These are phyloP conservation scores for Exophiala lecanii-corni DNA, from an alignment of 2,329 filamentous ascomycete genomes.

Conservation along the genomic window DNA sequence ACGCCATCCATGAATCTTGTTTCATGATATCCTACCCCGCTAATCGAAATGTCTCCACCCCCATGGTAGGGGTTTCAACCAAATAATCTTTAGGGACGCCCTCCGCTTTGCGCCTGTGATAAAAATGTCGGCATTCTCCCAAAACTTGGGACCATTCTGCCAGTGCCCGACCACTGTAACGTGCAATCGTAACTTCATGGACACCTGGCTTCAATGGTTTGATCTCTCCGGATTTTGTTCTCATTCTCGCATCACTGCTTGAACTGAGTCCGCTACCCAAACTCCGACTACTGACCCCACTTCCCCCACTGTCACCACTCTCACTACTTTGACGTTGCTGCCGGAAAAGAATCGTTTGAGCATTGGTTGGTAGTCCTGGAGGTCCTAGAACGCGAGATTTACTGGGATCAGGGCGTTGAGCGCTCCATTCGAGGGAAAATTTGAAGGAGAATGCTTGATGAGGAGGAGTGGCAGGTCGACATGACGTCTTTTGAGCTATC, in stretches of 20 bases:
- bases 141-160: constrained; percentile 61
- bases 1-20: not conserved
- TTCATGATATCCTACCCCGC: constrained; percentile 11
- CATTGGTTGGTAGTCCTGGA: constrained; percentile 53
- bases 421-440: constrained; percentile 63
- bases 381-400: constrained; percentile 51
- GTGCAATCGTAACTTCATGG: constrained; percentile 40
- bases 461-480: constrained; percentile 34
- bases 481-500: constrained; percentile 28
- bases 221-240: constrained; percentile 19
- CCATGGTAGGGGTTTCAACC: constrained; percentile 59
- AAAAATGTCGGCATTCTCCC: constrained; percentile 60
- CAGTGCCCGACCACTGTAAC: constrained; percentile 59
- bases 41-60: constrained; percentile 57
- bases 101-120: constrained; percentile 56
- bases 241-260: constrained; percentile 9
- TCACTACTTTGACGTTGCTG: constrained; percentile 10
- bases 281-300: constrained; percentile 3
- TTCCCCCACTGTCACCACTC: constrained; percentile 5
- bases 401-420: constrained; percentile 45
- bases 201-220: constrained; percentile 26
- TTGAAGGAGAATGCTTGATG: constrained; percentile 60
- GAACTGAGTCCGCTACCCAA: not conserved
- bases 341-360: constrained; percentile 46
- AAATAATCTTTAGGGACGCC: constrained; percentile 53